phyloP scores from a whole-genome alignment of 2,329 filamentous ascomycete genomes.

The Sclerotinia borealis region DNA sequence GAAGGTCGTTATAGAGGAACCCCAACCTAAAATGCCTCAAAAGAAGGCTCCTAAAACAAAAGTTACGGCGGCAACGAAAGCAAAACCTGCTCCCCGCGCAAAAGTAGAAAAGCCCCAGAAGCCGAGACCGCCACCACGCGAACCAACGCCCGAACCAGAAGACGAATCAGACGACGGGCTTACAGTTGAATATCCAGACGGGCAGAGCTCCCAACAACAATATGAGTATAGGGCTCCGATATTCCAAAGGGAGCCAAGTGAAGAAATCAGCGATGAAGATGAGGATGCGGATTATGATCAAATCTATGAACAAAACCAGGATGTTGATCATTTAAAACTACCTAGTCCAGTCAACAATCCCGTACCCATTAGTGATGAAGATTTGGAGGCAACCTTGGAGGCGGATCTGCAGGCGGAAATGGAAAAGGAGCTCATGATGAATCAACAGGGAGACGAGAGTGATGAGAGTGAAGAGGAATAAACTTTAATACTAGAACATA shows the following conservation, averaged over 20 bases:
- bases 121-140: conserved; percentile 25
- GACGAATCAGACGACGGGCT: conserved; percentile 50
- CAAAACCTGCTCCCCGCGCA: conserved; percentile 29
- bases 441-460: conserved; percentile 23
- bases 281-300: conserved; percentile 43
- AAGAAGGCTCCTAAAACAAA: conserved; percentile 28
- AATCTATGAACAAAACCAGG: conserved; percentile 31
- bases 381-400: conserved; percentile 30
- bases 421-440: conserved; percentile 4
- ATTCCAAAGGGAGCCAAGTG: conserved; percentile 25
- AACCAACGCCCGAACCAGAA: conserved; percentile 31
- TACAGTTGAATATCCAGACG: conserved; percentile 54
- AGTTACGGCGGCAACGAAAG: conserved; percentile 25
- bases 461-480: conserved; percentile 34
- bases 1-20: neutral
- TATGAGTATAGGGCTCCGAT: conserved; percentile 26
- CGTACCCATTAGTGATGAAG: conserved; percentile 28
- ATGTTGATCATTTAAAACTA: conserved; percentile 42
- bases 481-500: neutral
- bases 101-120: conserved; percentile 33
- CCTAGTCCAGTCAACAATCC: conserved; percentile 45
- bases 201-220: conserved; percentile 33
- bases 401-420: conserved; percentile 14
- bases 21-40: conserved; percentile 19
- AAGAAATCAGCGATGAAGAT: conserved; percentile 41